Percentiles rank a stretch among this genome's conserved stretches.
Evolutionary conservation across 2,329 filamentous ascomycete species (phyloP).

Genomic region (Pezicula radicicola): DNA sequence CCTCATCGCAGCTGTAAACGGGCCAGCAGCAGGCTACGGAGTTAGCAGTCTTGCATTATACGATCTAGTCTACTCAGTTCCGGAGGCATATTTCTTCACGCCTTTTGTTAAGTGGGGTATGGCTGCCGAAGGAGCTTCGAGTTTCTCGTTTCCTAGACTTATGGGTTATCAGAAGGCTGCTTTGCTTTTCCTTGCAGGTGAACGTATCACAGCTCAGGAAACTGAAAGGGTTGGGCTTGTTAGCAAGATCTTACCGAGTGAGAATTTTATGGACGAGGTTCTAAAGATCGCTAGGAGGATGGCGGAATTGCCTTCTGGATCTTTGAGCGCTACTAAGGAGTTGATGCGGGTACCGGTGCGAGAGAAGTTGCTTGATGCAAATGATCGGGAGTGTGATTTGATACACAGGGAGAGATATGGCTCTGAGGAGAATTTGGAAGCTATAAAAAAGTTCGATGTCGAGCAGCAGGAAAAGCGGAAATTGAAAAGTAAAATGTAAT

Average conservation of each 20-base stretch:
- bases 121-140: conserved; percentile 19
- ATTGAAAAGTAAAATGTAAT: too few relatives aligned
- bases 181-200: conserved; percentile 16
- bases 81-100: conserved; percentile 23
- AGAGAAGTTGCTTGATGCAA: conserved; percentile 15
- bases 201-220: conserved; percentile 16
- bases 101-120: conserved; percentile 24
- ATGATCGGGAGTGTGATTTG: neutral
- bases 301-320: conserved; percentile 10
- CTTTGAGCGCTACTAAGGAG: conserved; percentile 14
- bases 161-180: conserved; percentile 22
- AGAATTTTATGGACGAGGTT: conserved; percentile 13
- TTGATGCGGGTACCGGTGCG: conserved; percentile 16
- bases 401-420: too few relatives aligned
- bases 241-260: conserved; percentile 16
- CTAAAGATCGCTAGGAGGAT: conserved; percentile 11
- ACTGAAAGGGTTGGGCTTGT: conserved; percentile 13
- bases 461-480: too few relatives aligned
- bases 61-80: conserved; percentile 21
- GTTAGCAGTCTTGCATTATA: conserved; percentile 19
- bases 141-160: conserved; percentile 17
- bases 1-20: conserved; percentile 22
- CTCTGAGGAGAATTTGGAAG: too few relatives aligned
- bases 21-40: conserved; percentile 20
- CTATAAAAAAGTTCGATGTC: too few relatives aligned